phyloP scores from a whole-genome alignment of 345 rosid species.

The Ricinus communis region DNA sequence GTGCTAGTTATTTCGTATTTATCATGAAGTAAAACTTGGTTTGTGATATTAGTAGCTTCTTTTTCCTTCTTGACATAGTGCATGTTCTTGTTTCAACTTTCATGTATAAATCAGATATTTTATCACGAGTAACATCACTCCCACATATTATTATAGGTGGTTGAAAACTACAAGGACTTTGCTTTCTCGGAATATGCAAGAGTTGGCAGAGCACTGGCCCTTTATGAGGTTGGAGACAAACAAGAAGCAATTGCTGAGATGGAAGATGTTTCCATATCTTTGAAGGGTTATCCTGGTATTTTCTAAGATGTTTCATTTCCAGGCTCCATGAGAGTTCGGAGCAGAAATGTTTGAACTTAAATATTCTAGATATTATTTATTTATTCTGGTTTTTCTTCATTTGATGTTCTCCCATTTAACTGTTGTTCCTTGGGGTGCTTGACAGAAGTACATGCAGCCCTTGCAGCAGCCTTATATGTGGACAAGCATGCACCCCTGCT shows the following conservation, averaged over 20 bases:
- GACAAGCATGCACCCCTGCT: constrained; percentile 60
- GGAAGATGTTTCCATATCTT: constrained; percentile 60
- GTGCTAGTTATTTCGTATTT: neutral
- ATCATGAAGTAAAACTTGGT: neutral
- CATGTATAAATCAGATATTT: neutral
- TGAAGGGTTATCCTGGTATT: constrained; percentile 63
- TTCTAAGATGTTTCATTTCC: neutral
- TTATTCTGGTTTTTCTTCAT: neutral
- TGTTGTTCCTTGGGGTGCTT: neutral
- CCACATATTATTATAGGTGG: constrained; percentile 34
- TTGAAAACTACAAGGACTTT: constrained; percentile 55
- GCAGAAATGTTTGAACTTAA: too few species aligned
- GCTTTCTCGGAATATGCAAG: constrained; percentile 64
- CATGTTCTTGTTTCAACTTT: neutral
- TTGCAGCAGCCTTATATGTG: constrained; percentile 55
- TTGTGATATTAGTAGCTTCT: neutral
- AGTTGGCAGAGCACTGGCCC: constrained; percentile 55
- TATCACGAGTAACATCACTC: neutral
- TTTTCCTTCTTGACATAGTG: neutral
- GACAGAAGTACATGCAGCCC: constrained; percentile 63
- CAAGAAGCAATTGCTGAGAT: constrained; percentile 61
- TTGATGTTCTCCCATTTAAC: neutral
- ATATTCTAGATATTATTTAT: neutral
- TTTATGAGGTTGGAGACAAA: constrained; percentile 56
- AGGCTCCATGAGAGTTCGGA: neutral